phyloP scores from a whole-genome alignment of 345 rosid species.

The Sisymbrium irio region DNA sequence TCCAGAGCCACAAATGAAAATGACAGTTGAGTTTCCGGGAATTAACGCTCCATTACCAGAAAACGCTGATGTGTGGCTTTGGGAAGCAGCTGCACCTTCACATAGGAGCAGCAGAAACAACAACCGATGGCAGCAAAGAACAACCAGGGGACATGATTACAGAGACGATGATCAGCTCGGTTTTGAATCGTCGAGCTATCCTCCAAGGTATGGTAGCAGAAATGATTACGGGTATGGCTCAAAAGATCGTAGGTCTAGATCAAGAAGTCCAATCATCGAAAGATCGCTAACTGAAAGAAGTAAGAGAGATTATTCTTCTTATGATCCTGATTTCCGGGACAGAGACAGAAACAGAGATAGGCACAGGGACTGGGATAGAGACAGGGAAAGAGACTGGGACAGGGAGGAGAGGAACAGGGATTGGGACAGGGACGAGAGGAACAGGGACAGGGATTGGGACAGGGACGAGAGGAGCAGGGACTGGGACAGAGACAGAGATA shows the following conservation, averaged over 20 bases:
- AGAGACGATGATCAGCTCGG: constrained; percentile 69
- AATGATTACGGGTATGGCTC: constrained; percentile 38
- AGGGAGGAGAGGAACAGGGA: constrained; percentile 25
- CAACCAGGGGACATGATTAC: constrained; percentile 47
- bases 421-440: neutral
- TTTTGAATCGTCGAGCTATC: constrained; percentile 61
- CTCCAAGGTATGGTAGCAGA: constrained; percentile 55
- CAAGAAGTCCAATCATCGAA: constrained; percentile 40
- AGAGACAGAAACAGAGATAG: constrained; percentile 22
- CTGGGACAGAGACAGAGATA: neutral
- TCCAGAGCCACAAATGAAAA: constrained; percentile 47
- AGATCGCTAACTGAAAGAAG: constrained; percentile 50
- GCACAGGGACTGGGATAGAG: neutral
- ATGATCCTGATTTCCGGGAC: constrained; percentile 33
- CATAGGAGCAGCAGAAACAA: constrained; percentile 40
- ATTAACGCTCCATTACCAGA: constrained; percentile 79
- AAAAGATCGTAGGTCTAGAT: constrained; percentile 32
- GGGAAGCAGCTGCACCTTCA: constrained; percentile 56
- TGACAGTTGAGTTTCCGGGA: constrained; percentile 74
- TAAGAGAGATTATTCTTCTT: constrained; percentile 40
- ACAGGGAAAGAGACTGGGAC: constrained; percentile 32
- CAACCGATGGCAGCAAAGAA: constrained; percentile 35
- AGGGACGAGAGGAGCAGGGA: constrained; percentile 5
- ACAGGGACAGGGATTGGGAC: neutral
- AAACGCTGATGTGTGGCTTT: constrained; percentile 66